These are phyloP conservation scores for Beauveria pseudobassiana DNA, from an alignment of 2,329 filamentous ascomycete genomes.

Conservation along the genomic window DNA sequence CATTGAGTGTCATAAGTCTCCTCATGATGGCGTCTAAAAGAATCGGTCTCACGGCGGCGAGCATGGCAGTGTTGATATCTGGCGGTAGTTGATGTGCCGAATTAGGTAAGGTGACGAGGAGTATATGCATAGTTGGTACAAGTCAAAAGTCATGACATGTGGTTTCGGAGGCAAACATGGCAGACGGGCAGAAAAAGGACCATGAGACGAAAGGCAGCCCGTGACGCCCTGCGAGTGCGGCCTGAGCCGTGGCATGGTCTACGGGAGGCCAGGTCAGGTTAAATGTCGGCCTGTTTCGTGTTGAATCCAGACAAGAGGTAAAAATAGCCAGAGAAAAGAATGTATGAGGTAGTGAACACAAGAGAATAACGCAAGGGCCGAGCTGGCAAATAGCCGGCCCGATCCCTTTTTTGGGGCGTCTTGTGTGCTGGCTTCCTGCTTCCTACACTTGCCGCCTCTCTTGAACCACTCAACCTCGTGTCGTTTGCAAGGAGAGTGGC, in stretches of 20 bases:
- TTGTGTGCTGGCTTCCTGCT: background rate
- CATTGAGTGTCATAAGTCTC: background rate
- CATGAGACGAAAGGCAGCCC: background rate
- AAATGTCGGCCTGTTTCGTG: background rate
- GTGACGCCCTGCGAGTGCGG: background rate
- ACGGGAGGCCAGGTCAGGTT: background rate
- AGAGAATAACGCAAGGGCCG: background rate
- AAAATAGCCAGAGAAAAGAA: background rate
- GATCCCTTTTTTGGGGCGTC: background rate
- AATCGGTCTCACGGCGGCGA: background rate
- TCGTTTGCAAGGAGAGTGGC: background rate
- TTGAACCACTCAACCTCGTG: background rate
- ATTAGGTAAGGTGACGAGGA: background rate
- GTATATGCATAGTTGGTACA: background rate
- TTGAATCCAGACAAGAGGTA: background rate
- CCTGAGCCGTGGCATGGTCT: background rate
- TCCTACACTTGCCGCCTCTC: background rate
- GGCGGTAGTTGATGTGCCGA: background rate
- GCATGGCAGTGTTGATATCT: background rate
- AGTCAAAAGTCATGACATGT: background rate
- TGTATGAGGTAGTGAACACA: background rate
- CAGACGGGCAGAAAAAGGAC: background rate
- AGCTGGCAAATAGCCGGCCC: background rate
- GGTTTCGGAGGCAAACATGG: background rate
- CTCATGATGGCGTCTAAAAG: background rate